Evolutionary conservation across 805 yeast species (phyloP), one percentile per base, ranked within the genome.

Genomic region (Candida ortonii): DNA sequence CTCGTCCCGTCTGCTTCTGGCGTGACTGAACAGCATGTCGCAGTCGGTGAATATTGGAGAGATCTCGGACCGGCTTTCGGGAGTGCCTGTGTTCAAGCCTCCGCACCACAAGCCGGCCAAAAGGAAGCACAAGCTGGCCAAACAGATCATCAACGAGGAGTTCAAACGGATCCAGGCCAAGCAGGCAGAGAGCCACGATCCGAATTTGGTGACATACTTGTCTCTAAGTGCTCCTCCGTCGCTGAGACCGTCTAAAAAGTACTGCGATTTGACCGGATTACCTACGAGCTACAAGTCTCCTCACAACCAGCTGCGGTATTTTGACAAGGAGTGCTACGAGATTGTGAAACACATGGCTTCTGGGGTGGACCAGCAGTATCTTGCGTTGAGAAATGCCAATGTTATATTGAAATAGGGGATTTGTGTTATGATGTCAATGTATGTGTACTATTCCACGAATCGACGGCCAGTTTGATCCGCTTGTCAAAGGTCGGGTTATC

Each of bases 231-330:
- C 96, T 0, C 95, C 96, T 3, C 97, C 97, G 1, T 82, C 93
- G 3, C 61, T 88, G 45, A 73, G 67, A 43, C 97, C 97, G 0
- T 64, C 70, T 12, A 86, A 82, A 62, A 81, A 78, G 44, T 89
- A 87, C 61, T 90, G 98, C 59, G 98, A 93, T 55, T 78, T 90
- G 30, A 90, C 97, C 0, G 98, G 98, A 0, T 65, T 90, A 14
- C 80, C 76, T 30, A 90, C 88, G 0, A 71, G 63, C 19, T 90
- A 90, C 66, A 80, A 74, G 53, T 71, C 81, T 16, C 93, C 93
- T 0, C 70, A 80, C 16, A 83, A 77, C 50, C 82, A 83, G 25
- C 64, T 90, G 33, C 67, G 96, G 36, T 90, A 78, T 57, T 78
- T 84, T 59, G 82, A 90, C 55, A 78, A 78, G 33, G 97, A 90